Evolutionary conservation across 2,329 filamentous ascomycete genomes (phyloP), one percentile per base, ranked within the genome.

Genomic region (Diplodia corticola): DNA sequence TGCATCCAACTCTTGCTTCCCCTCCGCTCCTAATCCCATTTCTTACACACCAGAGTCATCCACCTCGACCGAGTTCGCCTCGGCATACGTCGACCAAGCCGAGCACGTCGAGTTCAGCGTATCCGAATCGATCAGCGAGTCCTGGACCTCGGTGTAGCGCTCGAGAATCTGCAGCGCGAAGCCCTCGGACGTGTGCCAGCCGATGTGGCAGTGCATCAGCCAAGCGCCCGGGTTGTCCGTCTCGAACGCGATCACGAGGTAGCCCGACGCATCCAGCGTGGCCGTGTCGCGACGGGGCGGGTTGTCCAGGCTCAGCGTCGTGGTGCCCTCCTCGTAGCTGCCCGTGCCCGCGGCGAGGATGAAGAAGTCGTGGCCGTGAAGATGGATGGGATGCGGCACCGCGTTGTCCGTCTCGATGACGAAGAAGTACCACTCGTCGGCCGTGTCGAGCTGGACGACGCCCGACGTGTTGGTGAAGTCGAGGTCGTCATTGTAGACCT

Each of bases 141-240:
- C 54, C 46, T 61, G 54, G 3, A 76, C 74, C 66, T 75, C 73
- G 9, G 67, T 67, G 63, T 75, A 72, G 37, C 78, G 71, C 71
- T 84, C 85, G 6, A 86, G 69, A 70, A 86, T 85, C 71, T 86
- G 82, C 35, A 86, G 75, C 5, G 78, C 80, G 20, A 89, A 78
- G 1, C 76, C 76, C 59, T 77, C 74, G 3, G 69, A 70, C 0
- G 73, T 75, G 64, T 77, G 76, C 72, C 64, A 66, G 35, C 64
- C 64, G 17, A 66, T 66, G 26, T 66, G 64, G 55, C 64, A 66
- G 35, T 66, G 64, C 54, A 60, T 63, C 1, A 63, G 50, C 57
- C 75, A 77, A 37, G 73, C 69, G 12, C 85, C 85, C 0, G 85
- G 84, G 72, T 86, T 86, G 57, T 81, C 78, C 0, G 83, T 83